These are phyloP conservation scores for Trametes cinnabarina DNA, from an alignment of 768 basidiomycete genomes.

Conservation along the genomic window DNA sequence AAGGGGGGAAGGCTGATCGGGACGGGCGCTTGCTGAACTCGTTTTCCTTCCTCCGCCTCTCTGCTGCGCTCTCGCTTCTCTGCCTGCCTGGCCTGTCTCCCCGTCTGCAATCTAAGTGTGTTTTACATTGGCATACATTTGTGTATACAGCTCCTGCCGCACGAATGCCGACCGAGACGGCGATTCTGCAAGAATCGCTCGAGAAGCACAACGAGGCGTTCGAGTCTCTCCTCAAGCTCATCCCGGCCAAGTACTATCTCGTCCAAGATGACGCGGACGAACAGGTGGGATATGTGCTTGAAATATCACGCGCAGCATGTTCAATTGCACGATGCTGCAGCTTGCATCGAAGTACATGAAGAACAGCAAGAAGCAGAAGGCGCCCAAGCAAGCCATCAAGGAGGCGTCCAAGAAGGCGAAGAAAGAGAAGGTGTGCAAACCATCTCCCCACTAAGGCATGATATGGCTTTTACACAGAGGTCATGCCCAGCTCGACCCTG, in stretches of 20 bases:
- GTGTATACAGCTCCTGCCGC: too few species aligned
- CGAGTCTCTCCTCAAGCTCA: slow-evolving; percentile 76
- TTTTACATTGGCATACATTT: too few species aligned
- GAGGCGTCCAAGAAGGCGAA: slow-evolving; percentile 88
- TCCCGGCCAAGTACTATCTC: slow-evolving; percentile 89
- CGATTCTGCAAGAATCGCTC: slow-evolving; percentile 57
- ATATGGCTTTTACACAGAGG: not conserved
- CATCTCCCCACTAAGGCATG: not conserved
- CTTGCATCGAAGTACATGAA: slow-evolving; percentile 73
- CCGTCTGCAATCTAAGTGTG: too few species aligned
- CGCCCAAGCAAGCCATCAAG: slow-evolving; percentile 82
- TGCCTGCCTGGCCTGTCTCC: too few species aligned
- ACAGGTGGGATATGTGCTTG: slow-evolving; percentile 38
- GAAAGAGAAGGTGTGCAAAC: slow-evolving; percentile 75
- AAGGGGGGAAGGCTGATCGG: not conserved
- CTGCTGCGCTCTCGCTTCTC: not conserved
- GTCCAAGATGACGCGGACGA: slow-evolving; percentile 64
- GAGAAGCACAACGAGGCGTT: slow-evolving; percentile 86
- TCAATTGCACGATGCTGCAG: slow-evolving; percentile 28
- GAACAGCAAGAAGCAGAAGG: slow-evolving; percentile 77
- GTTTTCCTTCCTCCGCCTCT: slow-evolving; percentile 9
- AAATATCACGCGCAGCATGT: not conserved
- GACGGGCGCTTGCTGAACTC: slow-evolving; percentile 2
- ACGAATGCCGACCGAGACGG: slow-evolving; percentile 48
- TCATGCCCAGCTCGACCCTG: slow-evolving; percentile 79